Evolutionary conservation across 495 filamentous ascomycete species (phyloP), one percentile per base, ranked within the genome.

Genomic region (Neurospora tetrasperma): DNA sequence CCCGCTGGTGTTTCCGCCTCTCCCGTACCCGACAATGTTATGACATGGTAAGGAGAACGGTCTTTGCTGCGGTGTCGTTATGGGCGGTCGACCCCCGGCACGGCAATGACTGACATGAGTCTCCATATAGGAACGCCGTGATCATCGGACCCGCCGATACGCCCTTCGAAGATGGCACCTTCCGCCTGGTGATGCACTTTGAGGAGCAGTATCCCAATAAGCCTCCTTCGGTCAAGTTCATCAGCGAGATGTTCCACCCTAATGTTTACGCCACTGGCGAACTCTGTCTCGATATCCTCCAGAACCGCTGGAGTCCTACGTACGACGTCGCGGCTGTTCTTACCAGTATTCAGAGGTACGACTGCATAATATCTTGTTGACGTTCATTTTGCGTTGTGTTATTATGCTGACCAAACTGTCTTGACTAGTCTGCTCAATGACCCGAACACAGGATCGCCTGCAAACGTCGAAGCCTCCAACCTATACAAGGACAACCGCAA

Each of bases 151-250:
- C 96, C 62, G 94, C 94, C 48, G 96, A 99, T 76, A 99, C 96
- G 0, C 95, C 96, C 11, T 99, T 99, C 80, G 96, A 99, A 83
- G 96, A 99, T 84, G 96, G 96, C 69, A 99, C 96, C 10, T 99
- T 99, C 81, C 88, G 94, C 66, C 89, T 99, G 9, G 94, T 98
- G 69, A 98, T 99, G 96, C 94, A 98, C 77, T 99, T 99, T 73
- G 96, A 98, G 79, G 96, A 99, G 79, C 93, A 96, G 73, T 99
- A 99, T 77, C 96, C 96, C 14, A 99, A 98, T 84, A 98, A 98
- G 79, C 96, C 96, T 2, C 96, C 96, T 0, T 92, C 93, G 3
- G 96, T 98, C 80, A 98, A 98, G 79, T 99, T 99, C 81, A 97
- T 98, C 82, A 97, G 93, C 81, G 89, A 94, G 78, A 99, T 99